Percentiles rank a stretch among this genome's conserved stretches.
Conservation (phyloP, 2,329 filamentous ascomycete genomes). For the Penicillium concentricum region DNA sequence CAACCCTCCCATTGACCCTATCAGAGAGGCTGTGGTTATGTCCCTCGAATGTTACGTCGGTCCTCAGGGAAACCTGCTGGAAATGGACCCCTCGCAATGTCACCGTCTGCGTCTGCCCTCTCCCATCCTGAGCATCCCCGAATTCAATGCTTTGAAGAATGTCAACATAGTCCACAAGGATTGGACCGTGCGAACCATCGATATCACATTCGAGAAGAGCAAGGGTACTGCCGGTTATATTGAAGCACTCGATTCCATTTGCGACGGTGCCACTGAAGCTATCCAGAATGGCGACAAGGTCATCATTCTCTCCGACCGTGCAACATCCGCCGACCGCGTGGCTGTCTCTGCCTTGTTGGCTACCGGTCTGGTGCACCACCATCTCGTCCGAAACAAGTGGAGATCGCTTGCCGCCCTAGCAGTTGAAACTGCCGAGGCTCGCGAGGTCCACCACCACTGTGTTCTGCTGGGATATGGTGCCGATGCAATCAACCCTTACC, state of each 20-base stretch:
- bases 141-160: conserved; percentile 84
- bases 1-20: conserved; percentile 95
- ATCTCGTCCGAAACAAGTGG: conserved; percentile 94
- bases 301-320: conserved; percentile 85
- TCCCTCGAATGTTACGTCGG: conserved; percentile 95
- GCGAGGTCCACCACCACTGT: conserved; percentile 98
- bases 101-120: conserved; percentile 81
- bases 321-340: conserved; percentile 77
- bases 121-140: conserved; percentile 81
- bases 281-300: conserved; percentile 82
- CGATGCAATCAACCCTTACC: conserved; percentile 91
- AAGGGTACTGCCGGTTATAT: conserved; percentile 82
- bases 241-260: conserved; percentile 83
- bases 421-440: conserved; percentile 89
- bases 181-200: conserved; percentile 88
- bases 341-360: conserved; percentile 82
- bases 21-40: conserved; percentile 97
- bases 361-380: conserved; percentile 92
- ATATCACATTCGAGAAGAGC: conserved; percentile 87
- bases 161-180: conserved; percentile 69
- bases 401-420: conserved; percentile 82
- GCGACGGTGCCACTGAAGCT: conserved; percentile 76
- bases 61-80: conserved; percentile 89
- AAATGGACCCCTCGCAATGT: conserved; percentile 90
- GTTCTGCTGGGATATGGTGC: conserved; percentile 95